phyloP scores from a whole-genome alignment of 306 rosid species.

The Herpetospermum pedunculosum region DNA sequence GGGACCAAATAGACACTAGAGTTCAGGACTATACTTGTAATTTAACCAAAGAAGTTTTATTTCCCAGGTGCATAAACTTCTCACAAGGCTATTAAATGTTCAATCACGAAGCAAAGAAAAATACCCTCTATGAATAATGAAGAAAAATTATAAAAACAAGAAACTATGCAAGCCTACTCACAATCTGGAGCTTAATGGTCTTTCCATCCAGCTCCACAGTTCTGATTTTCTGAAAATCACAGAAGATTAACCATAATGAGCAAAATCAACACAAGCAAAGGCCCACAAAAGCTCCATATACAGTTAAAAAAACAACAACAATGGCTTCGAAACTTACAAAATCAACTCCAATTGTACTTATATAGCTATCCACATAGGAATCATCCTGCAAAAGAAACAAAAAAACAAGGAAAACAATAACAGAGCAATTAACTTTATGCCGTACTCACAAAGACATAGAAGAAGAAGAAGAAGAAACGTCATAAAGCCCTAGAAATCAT shows the following conservation, averaged over 20 bases:
- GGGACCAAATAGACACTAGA: too few relatives aligned
- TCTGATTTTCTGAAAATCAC: conserved; percentile 67
- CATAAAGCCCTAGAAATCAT: conserved; percentile 12
- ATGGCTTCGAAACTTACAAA: conserved; percentile 36
- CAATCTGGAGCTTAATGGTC: conserved; percentile 93
- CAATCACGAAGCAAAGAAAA: neutral
- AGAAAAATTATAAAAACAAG: neutral
- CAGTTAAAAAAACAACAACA: neutral
- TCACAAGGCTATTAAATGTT: neutral
- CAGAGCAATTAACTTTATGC: neutral
- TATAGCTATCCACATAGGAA: conserved; percentile 87
- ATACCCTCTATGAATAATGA: neutral
- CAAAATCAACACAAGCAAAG: neutral
- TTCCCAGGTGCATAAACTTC: neutral
- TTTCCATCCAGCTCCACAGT: conserved; percentile 84
- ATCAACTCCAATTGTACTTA: conserved; percentile 96
- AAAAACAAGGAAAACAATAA: neutral
- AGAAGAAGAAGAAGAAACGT: neutral
- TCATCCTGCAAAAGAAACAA: conserved; percentile 57
- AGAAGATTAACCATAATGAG: neutral
- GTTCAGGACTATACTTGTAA: too few relatives aligned
- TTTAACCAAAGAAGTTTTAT: too few relatives aligned
- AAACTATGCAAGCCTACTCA: conserved; percentile 23
- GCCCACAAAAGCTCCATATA: neutral
- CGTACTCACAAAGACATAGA: too few relatives aligned